Evolutionary conservation across 805 yeast species (phyloP), one percentile per base, ranked within the genome.

Genomic region (Metschnikowia arizonensis): DNA sequence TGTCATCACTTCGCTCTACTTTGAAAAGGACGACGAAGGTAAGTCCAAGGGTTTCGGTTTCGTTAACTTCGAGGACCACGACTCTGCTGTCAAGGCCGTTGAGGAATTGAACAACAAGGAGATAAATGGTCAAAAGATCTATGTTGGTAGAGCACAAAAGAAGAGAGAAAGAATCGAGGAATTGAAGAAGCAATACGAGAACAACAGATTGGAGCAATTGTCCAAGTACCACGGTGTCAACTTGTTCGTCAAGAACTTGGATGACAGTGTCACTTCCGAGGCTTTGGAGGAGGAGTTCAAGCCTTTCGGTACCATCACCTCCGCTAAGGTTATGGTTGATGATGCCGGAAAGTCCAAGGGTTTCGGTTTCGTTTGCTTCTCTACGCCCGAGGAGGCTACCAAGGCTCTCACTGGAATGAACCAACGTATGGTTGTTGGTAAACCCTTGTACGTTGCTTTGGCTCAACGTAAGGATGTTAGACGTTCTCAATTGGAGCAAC

Each of bases 381-480:
- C 96, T 46, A 72, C 93, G 54, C 97, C 98, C 64, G 99, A 93
- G 72, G 99, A 93, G 81, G 99, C 99, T 59, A 87, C 96, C 62
- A 89, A 88, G 76, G 99, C 99, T 56, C 88, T 91, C 68, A 79
- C 91, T 60, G 99, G 91, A 78, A 90, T 91, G 96, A 89, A 91
- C 82, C 97, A 89, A 76, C 86, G 89, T 68, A 85, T 91, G 84
- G 81, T 93, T 60, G 83, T 82, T 59, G 88, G 90, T 67, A 93
- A 93, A 81, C 99, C 98, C 62, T 79, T 93, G 66, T 93, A 91
- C 69, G 99, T 93, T 73, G 97, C 97, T 50, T 82, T 93, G 65
- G 99, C 99, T 60, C 99, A 93, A 81, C 87, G 96, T 73, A 91
- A 88, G 77, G 99, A 91, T 60, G 96, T 88, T 48, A 89, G 99